Base-by-base conservation (phyloP, 164 flowering plant genomes). In the Houttuynia cordata region DNA sequence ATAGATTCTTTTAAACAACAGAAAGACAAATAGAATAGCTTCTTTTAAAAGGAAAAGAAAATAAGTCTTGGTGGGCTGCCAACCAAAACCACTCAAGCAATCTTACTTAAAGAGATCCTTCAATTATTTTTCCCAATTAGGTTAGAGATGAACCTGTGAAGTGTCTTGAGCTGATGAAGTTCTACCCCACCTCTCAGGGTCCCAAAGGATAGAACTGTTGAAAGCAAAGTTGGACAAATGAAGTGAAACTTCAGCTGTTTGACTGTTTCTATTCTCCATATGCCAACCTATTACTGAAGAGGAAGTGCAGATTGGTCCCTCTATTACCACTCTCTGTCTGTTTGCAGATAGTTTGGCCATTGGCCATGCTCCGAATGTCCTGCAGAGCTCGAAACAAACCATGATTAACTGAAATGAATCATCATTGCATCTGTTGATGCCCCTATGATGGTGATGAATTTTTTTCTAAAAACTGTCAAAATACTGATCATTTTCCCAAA, bases 161-260 rank as follows among this genome's bases (percentile, higher is more conserved):
- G 77, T 64, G 57, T 74, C 79, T 65, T 83, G 86, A 37, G 64
- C 61, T 7, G 96, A 79, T 3, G 97, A 76, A 57, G 83, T 68
- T 21, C 96, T 85, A 25, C 96, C 97, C 99, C 97, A 90, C 75
- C 96, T 69, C 70, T 90, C 93, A 10, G 98, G 98, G 54, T 93
- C 98, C 98, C 97, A 93, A n/a, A 93, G 84, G 25, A 93, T 78
- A 0, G 96, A 86, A 45, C 93, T 88, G 66, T 93, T 93, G 74
- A 90, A 93, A 9, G 81, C 96, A 64, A 93, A 83, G 39, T 79
- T 77, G 19, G 97, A 85, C 59, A 81, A 76, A 47, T 80, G 84
- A 58, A 83, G 65, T 0, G 76, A 73, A 57, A 83, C 69, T 1
- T 66, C 34, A 20, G 71, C 71, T 18, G 70, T 66, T 41, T 67